Conservation (phyloP, 140 eudicot genomes). For the Stevia rebaudiana region DNA sequence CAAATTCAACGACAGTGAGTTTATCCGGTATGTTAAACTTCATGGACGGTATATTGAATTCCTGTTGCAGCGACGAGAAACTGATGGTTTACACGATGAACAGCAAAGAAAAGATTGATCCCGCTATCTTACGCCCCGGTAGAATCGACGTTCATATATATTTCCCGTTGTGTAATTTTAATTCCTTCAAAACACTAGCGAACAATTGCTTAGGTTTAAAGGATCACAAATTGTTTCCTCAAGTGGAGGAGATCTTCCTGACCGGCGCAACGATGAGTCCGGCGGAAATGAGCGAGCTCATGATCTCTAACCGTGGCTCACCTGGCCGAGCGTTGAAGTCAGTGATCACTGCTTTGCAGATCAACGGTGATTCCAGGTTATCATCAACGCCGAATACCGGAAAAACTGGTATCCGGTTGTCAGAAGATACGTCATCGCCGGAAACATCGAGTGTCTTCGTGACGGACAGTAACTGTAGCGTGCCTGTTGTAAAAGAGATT, state of each 20-base stretch:
- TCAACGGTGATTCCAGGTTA: constrained; percentile 29
- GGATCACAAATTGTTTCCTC: constrained; percentile 78
- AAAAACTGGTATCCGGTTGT: constrained; percentile 18
- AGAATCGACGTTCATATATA: constrained; percentile 75
- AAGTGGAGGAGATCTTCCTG: constrained; percentile 74
- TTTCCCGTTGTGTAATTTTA: constrained; percentile 70
- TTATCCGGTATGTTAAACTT: constrained; percentile 69
- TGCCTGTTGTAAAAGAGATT: constrained; percentile 52
- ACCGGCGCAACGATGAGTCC: constrained; percentile 72
- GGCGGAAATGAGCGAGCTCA: constrained; percentile 86
- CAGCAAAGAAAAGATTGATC: constrained; percentile 52
- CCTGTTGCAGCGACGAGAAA: constrained; percentile 60
- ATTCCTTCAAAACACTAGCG: constrained; percentile 59
- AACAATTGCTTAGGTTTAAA: constrained; percentile 65
- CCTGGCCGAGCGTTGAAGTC: constrained; percentile 84
- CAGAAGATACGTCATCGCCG: constrained; percentile 23
- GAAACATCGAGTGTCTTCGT: constrained; percentile 37
- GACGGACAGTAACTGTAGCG: constrained; percentile 38
- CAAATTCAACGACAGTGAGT: constrained; percentile 30
- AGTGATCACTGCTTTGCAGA: constrained; percentile 73
- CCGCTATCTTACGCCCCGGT: constrained; percentile 71
- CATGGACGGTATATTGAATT: constrained; percentile 79
- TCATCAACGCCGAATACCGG: constrained; percentile 1
- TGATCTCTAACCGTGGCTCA: constrained; percentile 78
- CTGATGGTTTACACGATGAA: constrained; percentile 82